Base-by-base conservation (phyloP, 73 alveolate species). In the Paramecium pentaurelia region DNA sequence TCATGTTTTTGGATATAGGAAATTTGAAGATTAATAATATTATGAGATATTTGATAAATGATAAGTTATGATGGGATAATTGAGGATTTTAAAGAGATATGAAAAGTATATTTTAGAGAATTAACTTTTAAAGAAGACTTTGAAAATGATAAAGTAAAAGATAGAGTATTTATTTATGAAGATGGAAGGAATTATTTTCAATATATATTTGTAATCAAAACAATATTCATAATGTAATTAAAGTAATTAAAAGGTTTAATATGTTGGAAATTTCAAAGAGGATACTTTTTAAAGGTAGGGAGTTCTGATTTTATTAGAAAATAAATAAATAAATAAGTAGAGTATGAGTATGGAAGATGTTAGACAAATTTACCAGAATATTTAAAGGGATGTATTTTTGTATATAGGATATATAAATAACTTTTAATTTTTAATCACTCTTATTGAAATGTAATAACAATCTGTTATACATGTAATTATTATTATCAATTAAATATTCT, bases 221-320 rank as follows among this genome's bases (percentile, higher is more conserved):
- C 1, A 40, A 22, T 20, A 7, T 8, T 71, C 18, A 2, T 22
- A 6, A 10, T 49, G n/a, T 36, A 44, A 77, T 7, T 80, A 18
- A 25, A 27, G 42, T 12, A 44, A 45, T 42, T 7, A 8, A n/a
- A 80, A 47, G 38, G 32, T 80, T 4, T 32, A 54, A 58, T 93
- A 93, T 88, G 60, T n/a, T 58, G 96, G 96, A 36, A 86, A 71
- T 38, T 88, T 87, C 77, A 34, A 22, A 68, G 32, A 88, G 70
- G 64, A 93, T 88, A 37, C 73, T 54, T 83, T 86, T 10, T 90
- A 88, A 77, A 95, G 96, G 2, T 88, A 59, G 27, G 95, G 96
- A 54, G 77, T 27, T 0, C 14, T 80, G 10, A 80, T 27, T 45
- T 9, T 42, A 22, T 9, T 14, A 3, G 38, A 49, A 45, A 0